Percentiles rank a stretch among this genome's conserved stretches.
Conservation (phyloP, 2,329 filamentous ascomycete species). For the Nannizzia gypsea region DNA sequence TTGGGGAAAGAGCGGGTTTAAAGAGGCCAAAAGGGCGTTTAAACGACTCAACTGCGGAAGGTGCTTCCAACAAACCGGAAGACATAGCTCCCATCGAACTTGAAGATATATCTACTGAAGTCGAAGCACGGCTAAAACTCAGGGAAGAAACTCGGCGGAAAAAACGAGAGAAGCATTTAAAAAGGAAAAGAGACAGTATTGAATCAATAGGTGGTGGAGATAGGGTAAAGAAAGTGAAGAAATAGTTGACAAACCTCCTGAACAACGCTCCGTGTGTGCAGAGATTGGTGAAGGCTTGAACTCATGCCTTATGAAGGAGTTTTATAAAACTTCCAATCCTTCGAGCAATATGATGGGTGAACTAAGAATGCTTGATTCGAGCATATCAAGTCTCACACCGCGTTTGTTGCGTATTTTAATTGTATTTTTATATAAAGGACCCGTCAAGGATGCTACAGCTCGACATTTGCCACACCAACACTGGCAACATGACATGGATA, state of each 20-base stretch:
- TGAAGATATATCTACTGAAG: slow-evolving; percentile 37
- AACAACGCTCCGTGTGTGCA: neutral
- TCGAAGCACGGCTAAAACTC: slow-evolving; percentile 33
- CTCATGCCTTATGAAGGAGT: too few relatives aligned
- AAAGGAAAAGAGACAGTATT: slow-evolving; percentile 31
- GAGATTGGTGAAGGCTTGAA: too few relatives aligned
- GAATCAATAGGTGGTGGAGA: slow-evolving; percentile 12
- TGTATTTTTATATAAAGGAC: too few relatives aligned
- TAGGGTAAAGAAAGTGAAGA: neutral
- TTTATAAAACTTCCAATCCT: too few relatives aligned
- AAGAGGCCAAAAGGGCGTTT: slow-evolving; percentile 18
- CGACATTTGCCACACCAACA: too few relatives aligned
- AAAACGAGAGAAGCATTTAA: slow-evolving; percentile 27
- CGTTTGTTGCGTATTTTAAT: too few relatives aligned
- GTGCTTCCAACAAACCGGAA: neutral
- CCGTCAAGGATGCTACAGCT: too few relatives aligned
- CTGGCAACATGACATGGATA: too few relatives aligned
- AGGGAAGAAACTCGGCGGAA: slow-evolving; percentile 30
- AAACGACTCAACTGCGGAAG: slow-evolving; percentile 7
- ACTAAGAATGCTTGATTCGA: too few relatives aligned
- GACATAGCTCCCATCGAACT: slow-evolving; percentile 19
- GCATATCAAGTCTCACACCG: too few relatives aligned
- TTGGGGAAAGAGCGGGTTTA: neutral
- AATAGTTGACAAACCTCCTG: neutral
- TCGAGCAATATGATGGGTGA: too few relatives aligned